phyloP scores from a whole-genome alignment of 108 stramenopile genomes.

The Skeletonema potamos region DNA sequence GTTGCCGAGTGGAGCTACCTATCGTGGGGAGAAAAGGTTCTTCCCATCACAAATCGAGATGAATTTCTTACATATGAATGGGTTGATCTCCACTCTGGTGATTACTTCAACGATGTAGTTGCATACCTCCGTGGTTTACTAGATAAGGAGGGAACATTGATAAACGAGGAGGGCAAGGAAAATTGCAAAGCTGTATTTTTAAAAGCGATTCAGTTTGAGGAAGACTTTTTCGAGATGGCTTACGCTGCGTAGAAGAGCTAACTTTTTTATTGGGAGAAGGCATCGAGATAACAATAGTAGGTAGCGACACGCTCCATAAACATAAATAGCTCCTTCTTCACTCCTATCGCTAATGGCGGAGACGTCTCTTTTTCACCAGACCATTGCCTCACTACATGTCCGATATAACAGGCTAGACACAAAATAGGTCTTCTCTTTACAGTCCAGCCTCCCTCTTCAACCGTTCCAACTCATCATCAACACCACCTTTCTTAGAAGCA shows the following conservation, averaged over 20 bases:
- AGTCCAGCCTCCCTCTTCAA: conserved; percentile 70
- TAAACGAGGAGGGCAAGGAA: conserved; percentile 30
- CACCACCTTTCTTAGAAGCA: conserved; percentile 35
- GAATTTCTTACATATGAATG: conserved; percentile 62
- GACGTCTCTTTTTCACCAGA: too few species aligned
- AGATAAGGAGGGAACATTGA: conserved; percentile 55
- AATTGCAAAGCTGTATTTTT: conserved; percentile 50
- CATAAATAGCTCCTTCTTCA: neutral
- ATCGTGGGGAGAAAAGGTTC: conserved; percentile 60
- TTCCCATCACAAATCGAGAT: conserved; percentile 40
- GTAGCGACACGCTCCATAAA: neutral
- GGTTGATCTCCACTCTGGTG: conserved; percentile 71
- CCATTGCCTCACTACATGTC: neutral
- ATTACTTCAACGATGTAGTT: conserved; percentile 55
- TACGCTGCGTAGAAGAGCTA: conserved; percentile 23
- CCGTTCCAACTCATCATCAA: conserved; percentile 90
- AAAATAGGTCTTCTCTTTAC: neutral
- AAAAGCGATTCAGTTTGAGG: conserved; percentile 59
- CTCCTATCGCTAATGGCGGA: neutral
- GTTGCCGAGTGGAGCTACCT: conserved; percentile 76
- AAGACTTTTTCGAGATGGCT: conserved; percentile 71
- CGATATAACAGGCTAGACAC: neutral
- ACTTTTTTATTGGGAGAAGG: neutral
- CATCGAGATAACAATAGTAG: neutral
- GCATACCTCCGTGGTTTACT: conserved; percentile 54